Base-by-base conservation (phyloP, 352 stramenopile genomes). In the Phytophthora agathidicida region DNA sequence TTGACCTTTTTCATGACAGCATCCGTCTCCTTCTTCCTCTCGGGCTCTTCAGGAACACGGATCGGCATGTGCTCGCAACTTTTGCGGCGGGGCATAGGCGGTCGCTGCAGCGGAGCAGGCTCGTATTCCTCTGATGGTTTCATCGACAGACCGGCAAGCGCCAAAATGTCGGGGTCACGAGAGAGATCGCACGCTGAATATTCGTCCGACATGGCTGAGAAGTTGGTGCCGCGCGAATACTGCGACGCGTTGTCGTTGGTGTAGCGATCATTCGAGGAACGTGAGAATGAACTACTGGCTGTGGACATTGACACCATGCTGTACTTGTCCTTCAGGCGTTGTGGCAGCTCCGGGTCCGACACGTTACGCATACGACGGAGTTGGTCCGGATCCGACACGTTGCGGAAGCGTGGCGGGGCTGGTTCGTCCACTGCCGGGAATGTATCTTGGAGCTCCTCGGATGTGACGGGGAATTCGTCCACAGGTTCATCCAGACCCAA, bases 251-350 rank as follows among this genome's bases (percentile, higher is more conserved):
- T 76, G 33, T 76, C 67, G 43, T 68, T 71, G 8, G 53, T 59
- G 9, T 49, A 65, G n/a, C 56, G 61, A 42, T 75, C 66, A 19
- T 75, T 33, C 5, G 67, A 76, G 2, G 67, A 67, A 24, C 62
- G 62, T 20, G 67, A 76, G 36, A 86, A 83, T 10, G 77, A 77
- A 39, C 77, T 89, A 51, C 77, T 87, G 1, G 64, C 62, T 6
- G 72, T 86, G n/a, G 79, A 89, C 64, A 86, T 78, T 11, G 77
- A 87, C 45, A 79, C 62, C 43, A 73, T 71, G 36, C 64, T 73
- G 50, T 76, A 54, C 32, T 79, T 70, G 41, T 76, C 57, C 19
- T 76, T 76, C 6, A 73, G 52, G 24, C 62, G 67, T 22, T 60
- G 53, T 7, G 56, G 48, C 4, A 61, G 33, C n/a, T 76, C 58